A percentile compares a stretch with the other conserved stretches of the same genome.
These are phyloP conservation scores for Sporisorium exsertum DNA, from an alignment of 1,284 basidiomycete species.

Conservation along the genomic window DNA sequence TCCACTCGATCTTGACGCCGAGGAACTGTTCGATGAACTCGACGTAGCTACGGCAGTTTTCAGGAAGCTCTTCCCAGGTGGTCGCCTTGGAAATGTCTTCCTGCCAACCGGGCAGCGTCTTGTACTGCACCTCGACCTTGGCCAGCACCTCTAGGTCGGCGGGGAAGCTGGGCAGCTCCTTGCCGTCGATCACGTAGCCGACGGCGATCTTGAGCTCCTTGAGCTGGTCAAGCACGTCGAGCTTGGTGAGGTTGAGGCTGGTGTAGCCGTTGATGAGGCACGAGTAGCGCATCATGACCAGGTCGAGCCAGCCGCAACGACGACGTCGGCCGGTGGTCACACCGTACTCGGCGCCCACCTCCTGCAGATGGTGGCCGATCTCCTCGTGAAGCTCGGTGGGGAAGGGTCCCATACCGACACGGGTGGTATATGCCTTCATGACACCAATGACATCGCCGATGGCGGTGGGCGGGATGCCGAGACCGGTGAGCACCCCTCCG, in stretches of 20 bases:
- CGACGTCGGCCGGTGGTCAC: conserved; percentile 90
- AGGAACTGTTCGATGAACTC: conserved; percentile 86
- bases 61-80: conserved; percentile 83
- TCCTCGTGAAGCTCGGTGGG: conserved; percentile 93
- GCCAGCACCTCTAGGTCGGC: conserved; percentile 87
- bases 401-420: conserved; percentile 97
- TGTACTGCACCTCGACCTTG: conserved; percentile 87
- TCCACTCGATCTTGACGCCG: conserved; percentile 86
- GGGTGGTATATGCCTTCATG: conserved; percentile 96
- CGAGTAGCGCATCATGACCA: conserved; percentile 93
- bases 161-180: conserved; percentile 88
- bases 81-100: conserved; percentile 78
- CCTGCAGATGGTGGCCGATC: conserved; percentile 87
- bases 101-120: conserved; percentile 93
- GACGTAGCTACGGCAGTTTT: conserved; percentile 87
- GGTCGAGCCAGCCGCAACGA: conserved; percentile 96
- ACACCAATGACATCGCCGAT: conserved; percentile 91
- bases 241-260: conserved; percentile 91
- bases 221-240: conserved; percentile 89
- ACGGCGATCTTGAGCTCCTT: conserved; percentile 89
- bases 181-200: conserved; percentile 82
- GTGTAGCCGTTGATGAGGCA: conserved; percentile 96
- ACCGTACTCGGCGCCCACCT: conserved; percentile 92
- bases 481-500: conserved; percentile 94
- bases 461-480: conserved; percentile 89